phyloP scores from a whole-genome alignment of 139 green algal species.

The Yamagishiella unicocca region DNA sequence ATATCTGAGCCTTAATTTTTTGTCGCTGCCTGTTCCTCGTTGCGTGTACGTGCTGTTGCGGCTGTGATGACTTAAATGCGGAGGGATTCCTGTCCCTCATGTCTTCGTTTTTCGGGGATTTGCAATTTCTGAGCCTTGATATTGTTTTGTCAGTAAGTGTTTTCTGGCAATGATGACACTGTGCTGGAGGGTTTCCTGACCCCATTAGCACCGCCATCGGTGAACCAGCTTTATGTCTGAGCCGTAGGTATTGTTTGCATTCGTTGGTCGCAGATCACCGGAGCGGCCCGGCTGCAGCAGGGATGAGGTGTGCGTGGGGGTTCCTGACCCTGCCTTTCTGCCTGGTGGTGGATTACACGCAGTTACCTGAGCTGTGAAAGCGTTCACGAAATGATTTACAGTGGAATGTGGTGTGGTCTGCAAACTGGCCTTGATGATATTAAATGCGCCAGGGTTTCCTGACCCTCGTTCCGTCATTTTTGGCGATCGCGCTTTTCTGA shows the following conservation, averaged over 20 bases:
- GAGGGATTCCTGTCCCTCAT: constrained; percentile 1
- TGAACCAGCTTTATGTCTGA: constrained; percentile 1
- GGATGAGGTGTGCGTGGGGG: neutral
- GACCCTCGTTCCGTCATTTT: neutral
- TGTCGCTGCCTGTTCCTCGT: no score
- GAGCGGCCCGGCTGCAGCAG: no score
- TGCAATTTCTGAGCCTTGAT: neutral
- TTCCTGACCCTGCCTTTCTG: neutral
- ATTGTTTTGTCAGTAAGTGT: neutral
- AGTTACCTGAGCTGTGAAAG: no score
- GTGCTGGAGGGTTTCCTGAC: constrained; percentile 26
- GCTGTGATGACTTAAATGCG: no score
- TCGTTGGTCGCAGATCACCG: no score
- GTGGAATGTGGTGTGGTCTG: no score
- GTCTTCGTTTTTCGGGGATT: neutral
- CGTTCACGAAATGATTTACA: no score
- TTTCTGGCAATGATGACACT: neutral
- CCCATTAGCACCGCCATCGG: neutral
- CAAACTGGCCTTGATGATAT: neutral
- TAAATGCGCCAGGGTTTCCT: neutral
- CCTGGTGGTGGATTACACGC: neutral
- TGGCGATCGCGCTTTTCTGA: neutral
- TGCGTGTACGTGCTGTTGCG: no score
- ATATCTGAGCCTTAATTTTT: no score
- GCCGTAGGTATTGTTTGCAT: neutral